Base-by-base conservation (phyloP, 108 stramenopile species). In the Mediolabrus comicus region DNA sequence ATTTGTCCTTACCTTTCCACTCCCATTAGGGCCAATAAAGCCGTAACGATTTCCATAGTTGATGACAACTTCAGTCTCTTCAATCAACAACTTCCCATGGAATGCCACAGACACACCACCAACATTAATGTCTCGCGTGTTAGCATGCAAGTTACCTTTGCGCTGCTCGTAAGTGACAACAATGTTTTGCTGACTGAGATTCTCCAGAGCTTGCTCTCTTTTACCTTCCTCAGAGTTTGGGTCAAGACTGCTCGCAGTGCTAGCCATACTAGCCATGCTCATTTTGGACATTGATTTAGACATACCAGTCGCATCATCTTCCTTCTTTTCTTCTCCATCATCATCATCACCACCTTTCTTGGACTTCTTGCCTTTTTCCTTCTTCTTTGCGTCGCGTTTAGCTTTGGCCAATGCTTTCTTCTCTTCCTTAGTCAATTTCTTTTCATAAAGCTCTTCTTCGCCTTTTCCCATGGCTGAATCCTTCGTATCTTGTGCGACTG, bases 11-110 rank as follows among this genome's bases (percentile, higher is more conserved):
- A 67, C 74, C 66, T 75, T 75, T 25, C 74, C 74, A 55, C 74
- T 69, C 4, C 76, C 80, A 61, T 79, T 84, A 10, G 81, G 86
- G 4, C 86, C 91, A 74, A 95, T 88, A 66, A 93, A 90, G 35
- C 98, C 93, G 75, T 97, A 97, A 38, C 97, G 74, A 77, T 97
- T 98, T 14, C 97, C 96, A 70, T 97, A 96, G 82, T 96, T 96
- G 57, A 96, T 92, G 49, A 89, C 76, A 56, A 96, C 71, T 29
- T 94, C 87, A 0, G 95, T 92, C 30, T 96, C 89, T 67, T 96
- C 95, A 59, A 96, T 84, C 56, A 96, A 69, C 13, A 84, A 77
- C 71, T 89, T 89, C 28, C 95, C 95, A 67, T 96, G 95, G 68
- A 98, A 98, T 33, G 89, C 86, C 33, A 99, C 94, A 32, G 96